phyloP scores from a whole-genome alignment of 2,329 filamentous ascomycete species.

The Cladorrhinum sp. region DNA sequence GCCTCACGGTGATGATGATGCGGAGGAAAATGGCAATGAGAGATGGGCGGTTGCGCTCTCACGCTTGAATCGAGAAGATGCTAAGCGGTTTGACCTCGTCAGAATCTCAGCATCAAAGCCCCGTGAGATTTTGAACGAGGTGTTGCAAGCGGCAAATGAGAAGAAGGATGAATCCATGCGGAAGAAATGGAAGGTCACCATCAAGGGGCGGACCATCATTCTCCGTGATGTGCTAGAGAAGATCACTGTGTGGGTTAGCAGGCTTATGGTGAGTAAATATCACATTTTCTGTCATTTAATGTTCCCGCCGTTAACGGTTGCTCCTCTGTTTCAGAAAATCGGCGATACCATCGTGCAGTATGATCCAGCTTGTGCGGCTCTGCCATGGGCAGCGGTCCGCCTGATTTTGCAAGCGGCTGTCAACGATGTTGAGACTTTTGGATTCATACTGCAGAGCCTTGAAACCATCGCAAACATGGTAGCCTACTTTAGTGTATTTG shows the following conservation, averaged over 20 bases:
- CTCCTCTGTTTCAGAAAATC: background rate
- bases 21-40: too few relatives aligned
- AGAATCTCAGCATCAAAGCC: background rate
- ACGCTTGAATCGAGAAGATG: background rate
- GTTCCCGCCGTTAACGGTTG: too few relatives aligned
- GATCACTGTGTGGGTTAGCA: background rate
- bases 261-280: background rate
- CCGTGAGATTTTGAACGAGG: background rate
- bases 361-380: background rate
- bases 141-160: background rate
- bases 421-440: background rate
- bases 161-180: background rate
- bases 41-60: too few relatives aligned
- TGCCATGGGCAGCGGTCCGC: background rate
- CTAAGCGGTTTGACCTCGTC: background rate
- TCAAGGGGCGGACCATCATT: background rate
- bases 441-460: background rate
- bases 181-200: background rate
- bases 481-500: background rate
- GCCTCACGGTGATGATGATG: too few relatives aligned
- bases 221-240: background rate
- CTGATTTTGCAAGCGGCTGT: background rate
- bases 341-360: background rate
- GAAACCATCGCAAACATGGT: background rate
- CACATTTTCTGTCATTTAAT: too few relatives aligned